Conservation (phyloP, 495 filamentous ascomycete species). For the Mycothermus thermophilus region DNA sequence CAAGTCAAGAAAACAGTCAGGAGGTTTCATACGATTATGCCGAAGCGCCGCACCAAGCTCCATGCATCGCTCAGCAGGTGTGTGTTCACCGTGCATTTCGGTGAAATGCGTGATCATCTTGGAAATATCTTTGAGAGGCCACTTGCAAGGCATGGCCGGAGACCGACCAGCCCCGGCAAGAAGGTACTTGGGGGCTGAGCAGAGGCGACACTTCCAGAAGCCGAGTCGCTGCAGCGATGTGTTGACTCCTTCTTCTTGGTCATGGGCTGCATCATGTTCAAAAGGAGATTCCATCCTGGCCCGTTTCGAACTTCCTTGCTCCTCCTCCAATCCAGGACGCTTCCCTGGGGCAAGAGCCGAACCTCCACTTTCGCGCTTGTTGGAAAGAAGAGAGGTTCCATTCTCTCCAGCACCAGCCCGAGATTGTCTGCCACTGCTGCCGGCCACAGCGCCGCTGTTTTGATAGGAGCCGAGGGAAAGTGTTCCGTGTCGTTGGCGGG, state of each 20-base stretch:
- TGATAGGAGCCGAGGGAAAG: not conserved
- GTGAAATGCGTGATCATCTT: conserved; percentile 35
- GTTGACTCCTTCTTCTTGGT: conserved; percentile 6
- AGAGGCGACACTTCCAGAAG: conserved; percentile 33
- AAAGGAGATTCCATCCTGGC: not conserved
- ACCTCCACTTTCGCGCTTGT: not conserved
- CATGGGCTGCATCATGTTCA: too few relatives aligned
- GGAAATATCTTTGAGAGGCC: conserved; percentile 31
- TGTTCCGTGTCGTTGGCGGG: too few relatives aligned
- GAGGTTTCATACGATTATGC: conserved; percentile 29
- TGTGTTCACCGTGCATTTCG: conserved; percentile 31
- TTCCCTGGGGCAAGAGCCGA: too few relatives aligned
- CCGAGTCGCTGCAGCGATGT: conserved; percentile 26
- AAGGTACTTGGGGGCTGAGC: conserved; percentile 25
- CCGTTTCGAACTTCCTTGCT: conserved; percentile 1
- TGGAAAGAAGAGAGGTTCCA: not conserved
- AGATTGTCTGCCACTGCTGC: not conserved
- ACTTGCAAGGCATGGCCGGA: conserved; percentile 33
- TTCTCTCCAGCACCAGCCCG: not conserved
- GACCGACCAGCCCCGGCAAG: conserved; percentile 23
- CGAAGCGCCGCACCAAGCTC: conserved; percentile 28
- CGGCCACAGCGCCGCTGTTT: not conserved
- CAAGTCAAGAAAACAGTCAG: too few relatives aligned
- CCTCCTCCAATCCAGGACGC: too few relatives aligned
- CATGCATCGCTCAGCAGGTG: conserved; percentile 20